Evolutionary conservation across 345 rosid species (phyloP).

Genomic region (Acer yangbiense): DNA sequence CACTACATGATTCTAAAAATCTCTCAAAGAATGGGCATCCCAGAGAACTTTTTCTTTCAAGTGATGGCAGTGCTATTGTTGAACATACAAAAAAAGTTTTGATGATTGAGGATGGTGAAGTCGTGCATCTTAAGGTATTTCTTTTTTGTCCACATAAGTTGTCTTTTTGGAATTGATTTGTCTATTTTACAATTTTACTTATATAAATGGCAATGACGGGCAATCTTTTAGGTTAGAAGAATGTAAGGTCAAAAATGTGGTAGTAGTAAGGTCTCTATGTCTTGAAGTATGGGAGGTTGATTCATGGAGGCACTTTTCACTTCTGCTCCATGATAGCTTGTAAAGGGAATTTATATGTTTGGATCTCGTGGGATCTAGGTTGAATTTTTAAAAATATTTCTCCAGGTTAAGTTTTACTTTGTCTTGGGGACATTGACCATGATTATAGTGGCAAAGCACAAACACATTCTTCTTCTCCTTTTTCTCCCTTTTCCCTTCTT

Average conservation of each 20-base stretch:
- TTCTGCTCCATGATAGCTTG: background rate
- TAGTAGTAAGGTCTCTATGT: background rate
- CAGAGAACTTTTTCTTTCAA: conserved; percentile 80
- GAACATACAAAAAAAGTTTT: conserved; percentile 91
- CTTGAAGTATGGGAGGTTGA: background rate
- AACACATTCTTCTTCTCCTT: no score
- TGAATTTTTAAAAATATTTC: background rate
- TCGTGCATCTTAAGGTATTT: conserved; percentile 80
- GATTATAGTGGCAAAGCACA: no score
- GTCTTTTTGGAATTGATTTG: background rate
- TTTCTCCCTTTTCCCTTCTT: no score
- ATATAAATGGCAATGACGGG: background rate
- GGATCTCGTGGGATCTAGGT: background rate
- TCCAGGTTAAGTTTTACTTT: background rate
- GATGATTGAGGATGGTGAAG: conserved; percentile 93
- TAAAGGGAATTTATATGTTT: background rate
- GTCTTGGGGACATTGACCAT: background rate
- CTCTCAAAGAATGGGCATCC: conserved; percentile 66
- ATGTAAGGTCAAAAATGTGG: background rate
- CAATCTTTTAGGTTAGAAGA: background rate
- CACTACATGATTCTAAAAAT: conserved; percentile 64
- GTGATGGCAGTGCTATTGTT: conserved; percentile 86
- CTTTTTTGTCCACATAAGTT: background rate
- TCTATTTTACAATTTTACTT: background rate
- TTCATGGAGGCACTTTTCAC: background rate